Conservation (phyloP, 1,284 basidiomycete genomes). For the Porodaedalea pini region DNA sequence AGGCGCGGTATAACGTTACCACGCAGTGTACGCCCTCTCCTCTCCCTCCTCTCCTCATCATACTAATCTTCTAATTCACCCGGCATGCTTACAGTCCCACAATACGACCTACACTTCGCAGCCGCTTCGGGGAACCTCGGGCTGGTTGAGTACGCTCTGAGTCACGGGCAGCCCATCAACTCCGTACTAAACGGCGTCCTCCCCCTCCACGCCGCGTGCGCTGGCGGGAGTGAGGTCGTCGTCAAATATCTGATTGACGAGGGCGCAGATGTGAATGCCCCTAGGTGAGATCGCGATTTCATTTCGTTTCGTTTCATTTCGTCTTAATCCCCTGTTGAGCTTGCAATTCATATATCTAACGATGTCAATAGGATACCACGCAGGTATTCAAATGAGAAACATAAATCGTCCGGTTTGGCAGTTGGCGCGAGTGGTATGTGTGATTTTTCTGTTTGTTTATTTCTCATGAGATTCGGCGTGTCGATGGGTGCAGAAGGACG, state of each 20-base stretch:
- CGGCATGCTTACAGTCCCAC: slow-evolving; percentile 54
- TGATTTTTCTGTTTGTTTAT: not conserved
- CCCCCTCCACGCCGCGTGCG: slow-evolving; percentile 87
- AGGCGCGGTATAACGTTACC: slow-evolving; percentile 74
- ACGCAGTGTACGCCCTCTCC: slow-evolving; percentile 59
- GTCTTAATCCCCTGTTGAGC: not conserved
- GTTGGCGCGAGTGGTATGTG: slow-evolving; percentile 20
- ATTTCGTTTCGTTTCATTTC: not conserved
- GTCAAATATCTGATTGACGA: slow-evolving; percentile 83
- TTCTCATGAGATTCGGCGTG: not conserved
- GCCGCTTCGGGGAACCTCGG: slow-evolving; percentile 86
- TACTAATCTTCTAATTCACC: not conserved
- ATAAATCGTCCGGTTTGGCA: slow-evolving; percentile 17
- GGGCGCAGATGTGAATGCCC: slow-evolving; percentile 92
- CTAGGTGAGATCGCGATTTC: slow-evolving; percentile 45
- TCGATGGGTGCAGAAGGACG: not conserved
- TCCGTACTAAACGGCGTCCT: slow-evolving; percentile 89
- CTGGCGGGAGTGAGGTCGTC: slow-evolving; percentile 81
- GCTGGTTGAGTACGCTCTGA: slow-evolving; percentile 81
- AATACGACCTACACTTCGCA: slow-evolving; percentile 86
- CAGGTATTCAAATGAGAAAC: slow-evolving; percentile 19
- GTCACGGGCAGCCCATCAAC: slow-evolving; percentile 92
- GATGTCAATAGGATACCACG: slow-evolving; percentile 15
- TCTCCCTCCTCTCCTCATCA: slow-evolving; percentile 5
- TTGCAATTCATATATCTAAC: slow-evolving; percentile 1